phyloP scores from a whole-genome alignment of 371 early-diverging fungal genomes.

The Haplosporangium sp. region DNA sequence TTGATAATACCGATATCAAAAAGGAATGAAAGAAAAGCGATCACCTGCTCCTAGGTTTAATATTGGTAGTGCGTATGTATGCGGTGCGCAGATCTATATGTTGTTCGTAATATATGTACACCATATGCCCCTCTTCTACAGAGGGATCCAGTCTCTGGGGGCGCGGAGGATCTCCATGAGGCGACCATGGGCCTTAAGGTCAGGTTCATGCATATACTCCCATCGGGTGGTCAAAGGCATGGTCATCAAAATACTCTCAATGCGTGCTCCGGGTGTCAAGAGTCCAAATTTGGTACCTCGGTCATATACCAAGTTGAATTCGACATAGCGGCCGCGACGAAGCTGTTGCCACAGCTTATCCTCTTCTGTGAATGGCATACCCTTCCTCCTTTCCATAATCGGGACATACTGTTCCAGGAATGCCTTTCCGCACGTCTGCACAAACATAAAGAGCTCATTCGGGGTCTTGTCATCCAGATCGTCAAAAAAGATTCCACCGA shows the following conservation, averaged over 20 bases:
- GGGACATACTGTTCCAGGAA: conserved; percentile 85
- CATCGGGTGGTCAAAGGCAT: conserved; percentile 87
- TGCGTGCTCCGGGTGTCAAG: conserved; percentile 86
- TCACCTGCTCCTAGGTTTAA: too few relatives aligned
- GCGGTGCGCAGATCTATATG: too few relatives aligned
- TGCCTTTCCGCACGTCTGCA: conserved; percentile 74
- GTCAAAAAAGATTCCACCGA: conserved; percentile 92
- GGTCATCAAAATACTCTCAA: conserved; percentile 89
- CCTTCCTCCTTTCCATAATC: conserved; percentile 74
- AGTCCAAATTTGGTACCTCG: conserved; percentile 93
- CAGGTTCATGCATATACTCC: conserved; percentile 88
- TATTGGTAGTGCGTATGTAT: too few relatives aligned
- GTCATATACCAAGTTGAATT: conserved; percentile 91
- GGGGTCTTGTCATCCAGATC: conserved; percentile 76
- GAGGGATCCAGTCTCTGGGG: conserved; percentile 85
- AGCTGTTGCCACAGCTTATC: conserved; percentile 88
- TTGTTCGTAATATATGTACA: not conserved
- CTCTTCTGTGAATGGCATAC: conserved; percentile 71
- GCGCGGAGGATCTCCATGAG: conserved; percentile 82
- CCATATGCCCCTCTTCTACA: conserved; percentile 14
- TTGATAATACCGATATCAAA: too few relatives aligned
- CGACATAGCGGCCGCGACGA: conserved; percentile 89
- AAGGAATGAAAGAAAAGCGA: too few relatives aligned
- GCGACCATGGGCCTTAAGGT: conserved; percentile 67
- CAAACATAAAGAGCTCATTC: conserved; percentile 78